Evolutionary conservation across 2,329 filamentous ascomycete species (phyloP), one percentile per base, ranked within the genome.

Genomic region (Huntiella abstrusa): DNA sequence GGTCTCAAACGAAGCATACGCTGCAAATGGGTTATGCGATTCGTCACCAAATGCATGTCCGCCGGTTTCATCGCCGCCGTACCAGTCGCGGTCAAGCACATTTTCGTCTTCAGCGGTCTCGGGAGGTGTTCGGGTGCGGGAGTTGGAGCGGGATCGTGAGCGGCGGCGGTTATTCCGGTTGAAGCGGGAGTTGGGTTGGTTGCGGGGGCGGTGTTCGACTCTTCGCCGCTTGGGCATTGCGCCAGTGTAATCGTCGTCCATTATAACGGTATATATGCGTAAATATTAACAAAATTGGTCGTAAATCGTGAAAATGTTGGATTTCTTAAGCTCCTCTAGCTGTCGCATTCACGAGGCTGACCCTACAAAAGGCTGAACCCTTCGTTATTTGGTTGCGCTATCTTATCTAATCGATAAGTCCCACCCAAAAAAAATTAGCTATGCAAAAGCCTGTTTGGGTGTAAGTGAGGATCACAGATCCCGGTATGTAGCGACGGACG

Each of bases 21-120:
- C 77, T 7, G 83, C 84, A 56, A 94, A 94, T 0, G 86, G 87
- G 57, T 94, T 92, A 61, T 94, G 86, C n/a, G 77, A 71, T 52
- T 95, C 87, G 57, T 94, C 87, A 53, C 86, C 87, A 55, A 94
- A 83, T 0, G 80, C 81, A 56, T 92, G 83, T 0, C 74, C 72
- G 19, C 80, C 83, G 48, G 80, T 77, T 58, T 94, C 86, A 56
- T 92, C 86, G 41, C 83, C 83, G 16, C 76, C 78, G 56, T 95
- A 95, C 87, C 87, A 95, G 61, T 94, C 87, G 51, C 87, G 76
- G 58, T 95, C 87, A 46, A 94, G 67, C 7, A 78, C 83, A 51
- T 73, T 73, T 13, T 76, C 73, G 52, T 92, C 83, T 51, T 83
- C 75, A 35, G 80, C 71, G 33, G 71, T 39, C 44, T 50, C 46